Percentiles rank a stretch among this genome's conserved stretches.
These are phyloP conservation scores for Penicillium sp. DNA, from an alignment of 2,329 filamentous ascomycete species.

Conservation along the genomic window DNA sequence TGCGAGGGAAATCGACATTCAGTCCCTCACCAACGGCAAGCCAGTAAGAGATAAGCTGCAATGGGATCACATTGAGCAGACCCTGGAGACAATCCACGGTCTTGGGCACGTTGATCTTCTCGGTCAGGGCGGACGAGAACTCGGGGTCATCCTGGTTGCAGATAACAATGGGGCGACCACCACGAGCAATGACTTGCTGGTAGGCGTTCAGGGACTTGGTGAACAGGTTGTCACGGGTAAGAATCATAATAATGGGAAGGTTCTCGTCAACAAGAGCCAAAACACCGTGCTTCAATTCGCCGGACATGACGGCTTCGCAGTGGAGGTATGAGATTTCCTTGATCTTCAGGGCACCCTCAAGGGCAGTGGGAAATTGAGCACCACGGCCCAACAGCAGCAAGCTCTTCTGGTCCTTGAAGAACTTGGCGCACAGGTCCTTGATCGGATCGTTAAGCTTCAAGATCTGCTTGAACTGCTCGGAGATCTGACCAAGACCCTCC, in stretches of 20 bases:
- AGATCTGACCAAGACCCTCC: slow-evolving; percentile 83
- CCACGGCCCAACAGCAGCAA: slow-evolving; percentile 89
- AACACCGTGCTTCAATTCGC: slow-evolving; percentile 98
- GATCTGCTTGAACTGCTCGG: slow-evolving; percentile 86
- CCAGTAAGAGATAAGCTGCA: slow-evolving; percentile 99
- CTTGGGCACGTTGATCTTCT: slow-evolving; percentile 96
- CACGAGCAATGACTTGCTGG: slow-evolving; percentile 96
- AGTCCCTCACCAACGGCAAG: slow-evolving; percentile 91
- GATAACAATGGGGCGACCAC: slow-evolving; percentile 96
- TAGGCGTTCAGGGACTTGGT: slow-evolving; percentile 99
- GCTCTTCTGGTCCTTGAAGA: slow-evolving; percentile 96
- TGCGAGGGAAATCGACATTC: slow-evolving; percentile 98
- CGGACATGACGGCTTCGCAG: slow-evolving; percentile 99
- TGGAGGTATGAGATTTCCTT: slow-evolving; percentile 99
- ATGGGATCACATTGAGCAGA: slow-evolving; percentile 93
- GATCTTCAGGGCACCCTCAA: slow-evolving; percentile 98
- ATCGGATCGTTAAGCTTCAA: slow-evolving; percentile 88
- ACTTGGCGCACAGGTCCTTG: slow-evolving; percentile 89
- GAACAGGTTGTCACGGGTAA: slow-evolving; percentile 94
- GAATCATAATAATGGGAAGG: slow-evolving; percentile 98
- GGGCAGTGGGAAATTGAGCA: slow-evolving; percentile 89
- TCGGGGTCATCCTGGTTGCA: slow-evolving; percentile 89
- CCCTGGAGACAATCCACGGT: slow-evolving; percentile 95
- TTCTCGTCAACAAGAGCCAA: slow-evolving; percentile 96
- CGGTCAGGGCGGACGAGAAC: slow-evolving; percentile 81